Percentiles rank a stretch among this genome's conserved stretches.
Evolutionary conservation across 495 filamentous ascomycete genomes (phyloP).

Genomic region (Amniculicola lignicola): DNA sequence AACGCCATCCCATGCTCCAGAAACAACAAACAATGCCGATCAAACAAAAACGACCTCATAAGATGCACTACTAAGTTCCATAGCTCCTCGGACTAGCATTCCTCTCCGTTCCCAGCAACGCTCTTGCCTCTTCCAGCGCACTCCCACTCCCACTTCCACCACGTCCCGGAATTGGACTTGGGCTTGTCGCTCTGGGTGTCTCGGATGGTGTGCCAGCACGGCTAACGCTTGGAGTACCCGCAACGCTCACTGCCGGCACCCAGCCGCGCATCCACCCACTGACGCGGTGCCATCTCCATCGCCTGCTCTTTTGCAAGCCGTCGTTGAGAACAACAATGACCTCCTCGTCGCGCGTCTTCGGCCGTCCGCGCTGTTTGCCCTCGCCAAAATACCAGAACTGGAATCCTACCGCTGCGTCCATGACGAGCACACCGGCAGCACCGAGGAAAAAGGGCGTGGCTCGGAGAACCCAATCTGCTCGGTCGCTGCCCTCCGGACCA

Average conservation of each 20-base stretch:
- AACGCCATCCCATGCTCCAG: too few relatives aligned
- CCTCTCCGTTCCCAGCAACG: constrained; percentile 26
- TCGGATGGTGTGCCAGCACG: constrained; percentile 7
- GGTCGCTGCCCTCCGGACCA: constrained; percentile 56
- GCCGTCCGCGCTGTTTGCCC: constrained; percentile 26
- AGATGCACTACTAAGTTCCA: too few relatives aligned
- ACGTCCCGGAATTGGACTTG: not conserved
- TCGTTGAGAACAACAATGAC: constrained; percentile 19
- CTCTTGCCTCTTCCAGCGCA: constrained; percentile 27
- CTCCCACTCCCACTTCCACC: not conserved
- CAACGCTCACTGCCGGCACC: constrained; percentile 49
- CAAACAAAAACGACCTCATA: too few relatives aligned
- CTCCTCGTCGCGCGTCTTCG: constrained; percentile 17
- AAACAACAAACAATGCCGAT: too few relatives aligned
- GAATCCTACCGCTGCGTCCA: constrained; percentile 64
- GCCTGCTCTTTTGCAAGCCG: constrained; percentile 43
- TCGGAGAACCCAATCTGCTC: constrained; percentile 56
- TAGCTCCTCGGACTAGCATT: constrained; percentile 24
- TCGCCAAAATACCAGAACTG: constrained; percentile 64
- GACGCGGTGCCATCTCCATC: constrained; percentile 55
- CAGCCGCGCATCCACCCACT: constrained; percentile 68
- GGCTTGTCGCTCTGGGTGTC: constrained; percentile 10
- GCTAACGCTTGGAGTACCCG: constrained; percentile 22
- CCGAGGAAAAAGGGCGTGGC: constrained; percentile 70
- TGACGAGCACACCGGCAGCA: constrained; percentile 62